phyloP scores from a whole-genome alignment of 768 basidiomycete genomes.

The Tricholoma flavovirens region DNA sequence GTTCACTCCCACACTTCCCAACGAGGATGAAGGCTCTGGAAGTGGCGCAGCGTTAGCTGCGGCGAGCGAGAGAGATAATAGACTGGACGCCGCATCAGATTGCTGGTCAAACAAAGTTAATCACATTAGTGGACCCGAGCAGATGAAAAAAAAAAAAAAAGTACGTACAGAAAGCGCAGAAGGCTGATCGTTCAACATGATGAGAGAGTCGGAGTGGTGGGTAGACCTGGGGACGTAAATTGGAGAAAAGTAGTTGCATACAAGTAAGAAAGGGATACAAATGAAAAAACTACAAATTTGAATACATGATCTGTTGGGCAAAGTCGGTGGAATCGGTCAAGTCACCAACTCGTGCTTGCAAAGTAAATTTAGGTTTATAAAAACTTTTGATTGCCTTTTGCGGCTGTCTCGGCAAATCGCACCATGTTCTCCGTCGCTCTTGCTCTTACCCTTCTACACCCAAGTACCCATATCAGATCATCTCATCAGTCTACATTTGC shows the following conservation, averaged over 20 bases:
- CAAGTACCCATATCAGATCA: too few species aligned
- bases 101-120: slow-evolving; percentile 22
- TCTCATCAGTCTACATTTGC: too few species aligned
- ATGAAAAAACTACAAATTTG: slow-evolving; percentile 10
- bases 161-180: slow-evolving; percentile 17
- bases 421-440: neutral
- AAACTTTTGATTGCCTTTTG: slow-evolving; percentile 15
- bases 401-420: slow-evolving; percentile 9
- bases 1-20: slow-evolving; percentile 8
- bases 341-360: slow-evolving; percentile 14
- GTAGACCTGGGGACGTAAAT: slow-evolving; percentile 6
- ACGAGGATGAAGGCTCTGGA: slow-evolving; percentile 14
- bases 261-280: slow-evolving; percentile 15
- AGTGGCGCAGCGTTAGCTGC: slow-evolving; percentile 49
- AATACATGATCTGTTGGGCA: slow-evolving; percentile 20
- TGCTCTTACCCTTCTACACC: neutral
- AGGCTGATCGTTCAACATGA: slow-evolving; percentile 13
- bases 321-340: slow-evolving; percentile 13
- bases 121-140: slow-evolving; percentile 8
- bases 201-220: slow-evolving; percentile 3
- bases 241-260: slow-evolving; percentile 13
- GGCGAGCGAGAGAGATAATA: slow-evolving; percentile 65
- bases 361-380: slow-evolving; percentile 16
- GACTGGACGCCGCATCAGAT: slow-evolving; percentile 45
- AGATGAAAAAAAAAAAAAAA: slow-evolving; percentile 8